phyloP scores from a whole-genome alignment of 2,329 filamentous ascomycete genomes.

The Camptophora hylomeconis region DNA sequence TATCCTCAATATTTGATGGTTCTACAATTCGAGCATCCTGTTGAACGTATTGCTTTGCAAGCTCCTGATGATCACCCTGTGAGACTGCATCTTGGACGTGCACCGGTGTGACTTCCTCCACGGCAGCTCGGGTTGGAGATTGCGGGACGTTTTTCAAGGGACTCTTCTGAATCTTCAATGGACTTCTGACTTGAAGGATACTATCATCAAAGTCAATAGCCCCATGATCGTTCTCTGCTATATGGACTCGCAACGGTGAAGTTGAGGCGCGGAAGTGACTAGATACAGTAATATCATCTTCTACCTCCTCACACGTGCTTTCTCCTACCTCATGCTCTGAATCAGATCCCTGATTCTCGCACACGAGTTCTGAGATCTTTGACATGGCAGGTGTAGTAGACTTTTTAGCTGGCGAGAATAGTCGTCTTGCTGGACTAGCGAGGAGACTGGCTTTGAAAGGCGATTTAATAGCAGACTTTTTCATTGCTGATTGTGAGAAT shows the following conservation, averaged over 20 bases:
- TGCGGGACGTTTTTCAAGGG: conserved; percentile 1
- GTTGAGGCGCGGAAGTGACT: conserved; percentile 16
- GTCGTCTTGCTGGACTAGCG: conserved; percentile 31
- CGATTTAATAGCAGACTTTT: conserved; percentile 20
- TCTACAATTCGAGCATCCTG: too few species aligned
- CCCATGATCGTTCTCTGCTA: conserved; percentile 13
- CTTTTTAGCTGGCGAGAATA: conserved; percentile 27
- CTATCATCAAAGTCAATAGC: conserved; percentile 18
- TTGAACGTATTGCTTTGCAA: too few species aligned
- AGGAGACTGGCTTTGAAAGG: conserved; percentile 23
- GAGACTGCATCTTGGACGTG: too few species aligned
- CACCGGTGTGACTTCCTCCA: conserved; percentile 12
- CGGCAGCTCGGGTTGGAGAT: conserved; percentile 7
- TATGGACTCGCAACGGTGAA: conserved; percentile 15
- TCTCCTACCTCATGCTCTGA: too few species aligned
- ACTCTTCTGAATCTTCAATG: conserved; percentile 6
- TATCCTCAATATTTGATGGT: too few species aligned
- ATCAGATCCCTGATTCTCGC: neutral
- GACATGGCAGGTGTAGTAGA: conserved; percentile 13
- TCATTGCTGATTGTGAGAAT: conserved; percentile 23
- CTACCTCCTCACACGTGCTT: too few species aligned
- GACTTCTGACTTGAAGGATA: conserved; percentile 14
- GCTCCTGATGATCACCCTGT: too few species aligned
- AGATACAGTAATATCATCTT: conserved; percentile 11
- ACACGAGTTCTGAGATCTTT: conserved; percentile 12